Conservation (phyloP, 495 filamentous ascomycete genomes). For the Opeltia flavorubescens region DNA sequence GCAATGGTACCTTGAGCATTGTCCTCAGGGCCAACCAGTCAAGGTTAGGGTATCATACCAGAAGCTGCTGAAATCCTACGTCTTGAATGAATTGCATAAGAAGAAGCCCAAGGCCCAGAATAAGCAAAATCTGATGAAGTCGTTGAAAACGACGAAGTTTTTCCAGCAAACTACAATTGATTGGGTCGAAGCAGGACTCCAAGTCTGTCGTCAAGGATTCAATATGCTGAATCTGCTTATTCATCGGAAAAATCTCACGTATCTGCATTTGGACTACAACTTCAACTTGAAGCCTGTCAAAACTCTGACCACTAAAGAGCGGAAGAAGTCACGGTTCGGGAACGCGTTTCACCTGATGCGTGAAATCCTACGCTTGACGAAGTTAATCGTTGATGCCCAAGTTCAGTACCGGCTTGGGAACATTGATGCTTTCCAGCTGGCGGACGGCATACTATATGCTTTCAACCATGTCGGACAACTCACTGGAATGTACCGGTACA, state of each 20-base stretch:
- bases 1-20: conserved; percentile 97
- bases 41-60: conserved; percentile 99
- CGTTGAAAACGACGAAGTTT: conserved; percentile 90
- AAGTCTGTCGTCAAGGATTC: conserved; percentile 96
- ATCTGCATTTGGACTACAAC: conserved; percentile 98
- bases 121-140: conserved; percentile 82
- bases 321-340: conserved; percentile 98
- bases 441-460: conserved; percentile 95
- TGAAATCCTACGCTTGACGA: conserved; percentile 94
- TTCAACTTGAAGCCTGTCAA: conserved; percentile 99
- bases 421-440: conserved; percentile 97
- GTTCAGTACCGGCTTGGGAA: conserved; percentile 97
- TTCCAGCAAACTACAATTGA: conserved; percentile 99
- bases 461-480: conserved; percentile 99
- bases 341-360: conserved; percentile 99
- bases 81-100: conserved; percentile 93
- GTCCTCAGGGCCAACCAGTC: conserved; percentile 80
- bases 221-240: conserved; percentile 99
- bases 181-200: conserved; percentile 97
- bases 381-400: conserved; percentile 96
- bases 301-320: conserved; percentile 95
- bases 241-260: conserved; percentile 96
- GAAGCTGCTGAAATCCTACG: conserved; percentile 91
- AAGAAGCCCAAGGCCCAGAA: conserved; percentile 87
- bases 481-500: conserved; percentile 99